phyloP scores from a whole-genome alignment of 805 yeast species.

The Wickerhamomyces chambardii region DNA sequence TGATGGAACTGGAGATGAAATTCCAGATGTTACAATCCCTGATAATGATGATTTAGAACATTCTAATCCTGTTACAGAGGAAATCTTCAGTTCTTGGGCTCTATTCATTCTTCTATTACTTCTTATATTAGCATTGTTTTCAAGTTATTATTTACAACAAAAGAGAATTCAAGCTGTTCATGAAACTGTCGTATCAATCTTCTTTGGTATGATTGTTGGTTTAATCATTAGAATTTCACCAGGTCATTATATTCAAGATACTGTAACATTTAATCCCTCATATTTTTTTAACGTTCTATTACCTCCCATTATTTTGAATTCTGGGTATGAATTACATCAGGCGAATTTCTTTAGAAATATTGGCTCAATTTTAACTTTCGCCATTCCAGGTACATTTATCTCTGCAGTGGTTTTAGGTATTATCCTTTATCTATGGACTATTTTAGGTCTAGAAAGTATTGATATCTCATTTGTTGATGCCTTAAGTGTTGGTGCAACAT shows the following conservation, averaged over 20 bases:
- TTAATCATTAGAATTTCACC: constrained; percentile 84
- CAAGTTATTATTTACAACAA: constrained; percentile 87
- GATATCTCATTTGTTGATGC: constrained; percentile 94
- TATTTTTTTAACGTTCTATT: constrained; percentile 89
- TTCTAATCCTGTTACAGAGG: constrained; percentile 84
- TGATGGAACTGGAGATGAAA: constrained; percentile 26
- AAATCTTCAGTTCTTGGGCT: constrained; percentile 97
- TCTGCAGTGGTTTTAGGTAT: constrained; percentile 89
- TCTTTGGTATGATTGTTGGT: constrained; percentile 96
- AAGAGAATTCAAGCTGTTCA: constrained; percentile 91
- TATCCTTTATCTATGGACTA: constrained; percentile 82
- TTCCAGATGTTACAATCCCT: constrained; percentile 27
- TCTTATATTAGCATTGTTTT: constrained; percentile 87
- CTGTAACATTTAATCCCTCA: constrained; percentile 89
- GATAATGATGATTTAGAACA: constrained; percentile 52
- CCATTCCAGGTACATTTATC: constrained; percentile 94
- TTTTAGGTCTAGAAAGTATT: constrained; percentile 83
- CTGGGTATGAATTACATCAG: constrained; percentile 95
- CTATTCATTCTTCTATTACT: constrained; percentile 75
- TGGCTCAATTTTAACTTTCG: constrained; percentile 85
- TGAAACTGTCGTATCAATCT: constrained; percentile 92
- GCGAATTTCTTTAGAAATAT: constrained; percentile 90
- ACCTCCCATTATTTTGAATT: constrained; percentile 94
- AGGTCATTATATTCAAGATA: constrained; percentile 95
- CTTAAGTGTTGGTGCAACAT: constrained; percentile 92